Base-by-base conservation (phyloP, 768 basidiomycete species). In the Lactarius indigo region DNA sequence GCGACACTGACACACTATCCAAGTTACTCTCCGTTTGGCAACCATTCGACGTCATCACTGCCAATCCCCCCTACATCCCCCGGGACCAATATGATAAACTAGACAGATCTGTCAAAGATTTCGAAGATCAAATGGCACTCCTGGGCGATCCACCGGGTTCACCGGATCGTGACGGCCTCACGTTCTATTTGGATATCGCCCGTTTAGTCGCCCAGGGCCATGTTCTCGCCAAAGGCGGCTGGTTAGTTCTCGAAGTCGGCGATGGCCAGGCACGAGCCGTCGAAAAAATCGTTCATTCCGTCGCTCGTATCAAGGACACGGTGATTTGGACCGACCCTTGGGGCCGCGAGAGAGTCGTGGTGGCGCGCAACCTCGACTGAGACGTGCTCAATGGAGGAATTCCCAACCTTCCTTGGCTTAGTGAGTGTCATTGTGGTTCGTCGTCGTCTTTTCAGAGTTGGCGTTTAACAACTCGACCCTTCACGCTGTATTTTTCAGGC, bases 41-140 rank as follows among this genome's bases (percentile, higher is more conserved):
- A 26, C 85, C 89, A 2, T 91, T 87, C 77, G 88, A 93, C 77
- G 78, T 95, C 64, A 79, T 95, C 72, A 93, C 92, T 13, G 85
- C 88, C 18, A 96, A 95, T 77, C 91, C 91, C 30, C 91, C 93
- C 12, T 98, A 97, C 77, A 91, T 98, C 70, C 81, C 94, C 42
- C 81, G 75, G 68, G 70, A 76, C 44, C 88, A 90, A 66, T 96
- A 88, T 73, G 76, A 84, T 52, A 60, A 72, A 28, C 82, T 98
- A 39, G 83, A 89, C 9, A 66, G 73, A n/a, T 88, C 87, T 57
- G 95, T 98, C 61, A 83, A 78, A 59, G 80, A 84, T 61, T 91
- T 85, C 74, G 96, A 98, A 76, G 94, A 96, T 77, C 85, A 82
- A 10, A 81, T 79, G 18, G 96, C 96, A 13, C 84, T 98, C 28